Conservation (phyloP, 768 basidiomycete species). For the Tubosaeta sp. region DNA sequence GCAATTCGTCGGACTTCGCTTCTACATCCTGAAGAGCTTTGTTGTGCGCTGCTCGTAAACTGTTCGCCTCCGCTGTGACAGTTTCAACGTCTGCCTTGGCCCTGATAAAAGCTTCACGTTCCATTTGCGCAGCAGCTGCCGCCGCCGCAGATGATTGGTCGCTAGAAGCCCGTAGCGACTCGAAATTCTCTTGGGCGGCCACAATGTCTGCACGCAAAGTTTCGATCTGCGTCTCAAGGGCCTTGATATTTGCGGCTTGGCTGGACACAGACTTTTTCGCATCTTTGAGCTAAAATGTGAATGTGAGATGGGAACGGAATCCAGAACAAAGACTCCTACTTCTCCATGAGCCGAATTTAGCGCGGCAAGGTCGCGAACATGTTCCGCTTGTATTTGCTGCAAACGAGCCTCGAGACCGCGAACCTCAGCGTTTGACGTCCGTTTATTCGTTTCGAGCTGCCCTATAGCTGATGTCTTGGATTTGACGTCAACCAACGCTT, state of each 20-base stretch:
- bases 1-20: constrained; percentile 43
- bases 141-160: constrained; percentile 41
- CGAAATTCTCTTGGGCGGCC: constrained; percentile 50
- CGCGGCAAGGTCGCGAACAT: constrained; percentile 21
- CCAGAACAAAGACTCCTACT: constrained; percentile 35
- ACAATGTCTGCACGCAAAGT: constrained; percentile 48
- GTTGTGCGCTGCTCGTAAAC: constrained; percentile 47
- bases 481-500: constrained; percentile 43
- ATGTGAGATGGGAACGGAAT: constrained; percentile 1
- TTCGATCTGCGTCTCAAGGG: constrained; percentile 48
- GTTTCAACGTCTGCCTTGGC: constrained; percentile 59
- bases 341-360: constrained; percentile 45
- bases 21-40: constrained; percentile 45
- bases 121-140: constrained; percentile 49
- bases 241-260: constrained; percentile 45
- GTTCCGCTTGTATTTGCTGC: constrained; percentile 32
- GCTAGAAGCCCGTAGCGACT: constrained; percentile 44
- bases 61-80: constrained; percentile 47
- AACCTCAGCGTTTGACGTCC: constrained; percentile 46
- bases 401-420: constrained; percentile 40
- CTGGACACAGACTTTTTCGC: constrained; percentile 37
- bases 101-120: constrained; percentile 60
- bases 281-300: constrained; percentile 44
- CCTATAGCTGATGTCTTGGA: constrained; percentile 42
- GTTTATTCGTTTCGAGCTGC: constrained; percentile 48